Percentiles rank a stretch among this genome's conserved stretches.
These are phyloP conservation scores for Fusarium agapanthi DNA, from an alignment of 2,329 filamentous ascomycete genomes.

Conservation along the genomic window DNA sequence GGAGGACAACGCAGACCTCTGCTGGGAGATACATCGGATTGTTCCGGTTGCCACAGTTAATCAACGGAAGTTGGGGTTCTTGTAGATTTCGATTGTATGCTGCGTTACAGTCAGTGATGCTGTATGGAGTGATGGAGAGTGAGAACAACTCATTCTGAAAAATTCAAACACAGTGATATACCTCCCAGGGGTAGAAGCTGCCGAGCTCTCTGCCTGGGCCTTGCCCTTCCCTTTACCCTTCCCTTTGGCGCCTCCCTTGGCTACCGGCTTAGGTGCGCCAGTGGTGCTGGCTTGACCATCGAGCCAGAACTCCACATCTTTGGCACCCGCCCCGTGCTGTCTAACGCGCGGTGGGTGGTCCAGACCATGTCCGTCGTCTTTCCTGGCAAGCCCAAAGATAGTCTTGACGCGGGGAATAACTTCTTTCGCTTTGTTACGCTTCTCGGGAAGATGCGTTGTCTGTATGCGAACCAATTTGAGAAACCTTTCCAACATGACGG, in stretches of 20 bases:
- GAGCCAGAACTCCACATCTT: not conserved
- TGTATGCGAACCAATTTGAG: not conserved
- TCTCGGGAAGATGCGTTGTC: not conserved
- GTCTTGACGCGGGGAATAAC: not conserved
- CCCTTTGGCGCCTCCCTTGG: not conserved
- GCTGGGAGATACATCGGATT: not conserved
- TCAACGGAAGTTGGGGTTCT: not conserved
- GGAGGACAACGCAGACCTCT: not conserved
- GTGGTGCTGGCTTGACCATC: not conserved
- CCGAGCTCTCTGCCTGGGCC: not conserved
- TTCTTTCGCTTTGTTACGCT: not conserved
- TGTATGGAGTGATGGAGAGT: not conserved
- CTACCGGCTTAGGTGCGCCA: not conserved
- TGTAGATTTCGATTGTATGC: not conserved
- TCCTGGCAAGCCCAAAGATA: not conserved
- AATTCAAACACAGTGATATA: not conserved
- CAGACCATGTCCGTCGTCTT: not conserved
- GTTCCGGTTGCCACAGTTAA: not conserved
- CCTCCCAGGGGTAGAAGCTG: not conserved
- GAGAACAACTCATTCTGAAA: not conserved
- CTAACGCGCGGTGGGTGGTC: not conserved
- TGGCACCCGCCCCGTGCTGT: not conserved
- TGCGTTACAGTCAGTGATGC: not conserved
- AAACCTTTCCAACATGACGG: not conserved
- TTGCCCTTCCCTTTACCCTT: not conserved